A percentile compares a stretch with the other conserved stretches of the same genome.
These are phyloP conservation scores for Cynara cardunculus DNA, from an alignment of 129 eudicot species.

Conservation along the genomic window DNA sequence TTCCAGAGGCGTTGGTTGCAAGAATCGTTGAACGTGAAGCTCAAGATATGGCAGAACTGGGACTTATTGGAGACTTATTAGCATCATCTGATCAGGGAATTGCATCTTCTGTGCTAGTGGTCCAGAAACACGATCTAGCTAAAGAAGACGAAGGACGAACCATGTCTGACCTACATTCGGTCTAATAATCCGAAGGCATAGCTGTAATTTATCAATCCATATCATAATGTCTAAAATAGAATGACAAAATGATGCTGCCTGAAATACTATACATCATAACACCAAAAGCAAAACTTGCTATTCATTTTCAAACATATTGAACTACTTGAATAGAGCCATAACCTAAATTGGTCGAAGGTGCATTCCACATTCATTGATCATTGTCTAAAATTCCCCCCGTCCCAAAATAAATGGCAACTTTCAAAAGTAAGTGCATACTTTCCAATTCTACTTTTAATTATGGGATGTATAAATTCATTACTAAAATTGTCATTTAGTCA, in stretches of 20 bases:
- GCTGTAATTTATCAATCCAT: not conserved
- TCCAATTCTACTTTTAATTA: not conserved
- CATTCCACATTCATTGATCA: not conserved
- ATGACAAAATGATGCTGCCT: not conserved
- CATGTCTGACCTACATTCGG: constrained; percentile 13
- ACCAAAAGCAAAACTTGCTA: not conserved
- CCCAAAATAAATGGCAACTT: not conserved
- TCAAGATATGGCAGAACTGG: constrained; percentile 41
- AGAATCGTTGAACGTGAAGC: constrained; percentile 31
- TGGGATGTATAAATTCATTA: not conserved
- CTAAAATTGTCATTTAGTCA: not conserved
- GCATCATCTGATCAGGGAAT: constrained; percentile 44
- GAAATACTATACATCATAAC: not conserved
- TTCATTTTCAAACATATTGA: not conserved
- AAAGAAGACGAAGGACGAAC: constrained; percentile 21
- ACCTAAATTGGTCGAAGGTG: not conserved
- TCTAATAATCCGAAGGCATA: constrained; percentile 1
- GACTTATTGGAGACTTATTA: constrained; percentile 45
- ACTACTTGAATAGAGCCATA: not conserved
- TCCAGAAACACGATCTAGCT: constrained; percentile 41
- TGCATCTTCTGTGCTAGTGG: constrained; percentile 48
- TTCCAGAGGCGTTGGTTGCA: constrained; percentile 31
- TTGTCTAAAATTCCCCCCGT: not conserved
- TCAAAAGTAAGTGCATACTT: not conserved
- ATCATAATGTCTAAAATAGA: not conserved